Base-by-base conservation (phyloP, 495 filamentous ascomycete species). In the Lineolata rhizophorae region DNA sequence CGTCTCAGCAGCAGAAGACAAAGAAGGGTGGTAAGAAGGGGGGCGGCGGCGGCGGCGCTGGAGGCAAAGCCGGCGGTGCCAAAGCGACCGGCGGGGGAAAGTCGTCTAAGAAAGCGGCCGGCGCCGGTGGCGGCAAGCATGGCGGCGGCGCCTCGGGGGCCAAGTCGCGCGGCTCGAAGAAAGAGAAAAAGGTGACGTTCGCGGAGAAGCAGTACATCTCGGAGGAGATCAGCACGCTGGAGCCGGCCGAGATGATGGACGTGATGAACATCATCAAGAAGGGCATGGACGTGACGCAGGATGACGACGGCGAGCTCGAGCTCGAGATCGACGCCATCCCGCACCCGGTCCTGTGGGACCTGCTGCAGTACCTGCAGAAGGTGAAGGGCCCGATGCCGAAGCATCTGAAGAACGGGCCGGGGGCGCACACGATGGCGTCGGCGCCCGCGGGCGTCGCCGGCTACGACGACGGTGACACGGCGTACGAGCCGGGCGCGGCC, bases 251-350 rank as follows among this genome's bases (percentile, higher is more conserved):
- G 40, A 74, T 92, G 51, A 64, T 68, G 24, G 62, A 69, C 37
- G 81, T 81, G 3, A 72, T 93, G n/a, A 66, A 72, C 22, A 83
- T 92, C 43, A 95, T 97, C 47, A 77, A 84, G 51, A 68, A 64
- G 30, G 84, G 90, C 38, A 80, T 83, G n/a, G 22, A n/a, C n/a
- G 22, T 25, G n/a, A 28, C 70, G 60, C 66, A 73, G 47, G 70
- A 68, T 24, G 69, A 83, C 46, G 76, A 79, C 35, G 79, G 80
- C 16, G 80, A 90, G 42, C 68, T 93, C 41, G 83, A 93, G 53
- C 60, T 93, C 20, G 83, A 93, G 43, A 91, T 93, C 41, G 83
- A 93, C 42, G 62, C 73, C 41, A 62, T 93, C 20, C 71, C 72
- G 9, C 64, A 75, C 12, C 64, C 75, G 18, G 76, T 79, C 4